phyloP scores from a whole-genome alignment of 768 basidiomycete species.

The Cyclocybe cylindracea region DNA sequence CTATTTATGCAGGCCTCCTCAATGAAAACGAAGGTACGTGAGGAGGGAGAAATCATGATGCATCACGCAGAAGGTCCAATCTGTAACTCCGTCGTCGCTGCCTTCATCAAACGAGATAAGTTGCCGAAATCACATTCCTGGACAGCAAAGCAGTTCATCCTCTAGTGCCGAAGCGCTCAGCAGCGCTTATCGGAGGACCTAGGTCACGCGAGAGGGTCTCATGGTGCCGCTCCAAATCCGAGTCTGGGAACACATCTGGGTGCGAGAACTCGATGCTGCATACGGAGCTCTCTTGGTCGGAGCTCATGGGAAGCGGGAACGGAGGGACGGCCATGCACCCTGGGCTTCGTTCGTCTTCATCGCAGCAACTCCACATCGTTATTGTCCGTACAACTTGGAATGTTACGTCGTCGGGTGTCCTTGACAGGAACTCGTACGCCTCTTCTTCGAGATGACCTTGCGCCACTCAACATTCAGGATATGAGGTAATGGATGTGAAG shows the following conservation, averaged over 20 bases:
- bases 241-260: constrained; percentile 18
- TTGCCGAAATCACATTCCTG: background rate
- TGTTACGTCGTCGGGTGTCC: constrained; percentile 31
- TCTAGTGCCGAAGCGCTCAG: no score
- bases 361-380: constrained; percentile 50
- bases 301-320: constrained; percentile 10
- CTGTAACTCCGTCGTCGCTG: no score
- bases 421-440: constrained; percentile 41
- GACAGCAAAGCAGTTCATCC: background rate
- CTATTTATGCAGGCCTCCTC: no score
- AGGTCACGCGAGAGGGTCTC: background rate
- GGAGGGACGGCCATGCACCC: constrained; percentile 30
- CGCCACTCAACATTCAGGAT: background rate
- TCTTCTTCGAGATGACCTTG: constrained; percentile 39
- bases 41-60: no score
- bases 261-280: constrained; percentile 4
- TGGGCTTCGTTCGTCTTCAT: constrained; percentile 39
- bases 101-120: background rate
- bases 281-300: background rate
- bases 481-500: background rate
- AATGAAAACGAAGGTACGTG: no score
- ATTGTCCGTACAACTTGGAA: constrained; percentile 34
- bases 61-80: no score
- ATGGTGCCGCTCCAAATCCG: constrained; percentile 15
- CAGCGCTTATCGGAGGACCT: no score